Base-by-base conservation (phyloP, 306 rosid species). In the Oxytropis ochrocephala region DNA sequence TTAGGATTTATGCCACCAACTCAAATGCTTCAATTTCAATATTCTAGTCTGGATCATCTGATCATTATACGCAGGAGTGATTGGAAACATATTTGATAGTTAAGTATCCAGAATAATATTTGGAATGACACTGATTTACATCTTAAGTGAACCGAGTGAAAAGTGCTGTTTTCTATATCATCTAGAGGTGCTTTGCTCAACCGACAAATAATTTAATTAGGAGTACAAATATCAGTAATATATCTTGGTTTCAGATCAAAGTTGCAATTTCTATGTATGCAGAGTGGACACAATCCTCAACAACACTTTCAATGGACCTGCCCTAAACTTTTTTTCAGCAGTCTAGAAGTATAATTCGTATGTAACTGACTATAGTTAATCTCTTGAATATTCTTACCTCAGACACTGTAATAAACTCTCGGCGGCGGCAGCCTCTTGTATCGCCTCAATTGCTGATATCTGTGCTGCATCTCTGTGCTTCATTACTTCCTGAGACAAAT, bases 381-480 rank as follows among this genome's bases (percentile, higher is more conserved):
- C 52, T 61, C 57, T 18, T 30, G 48, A 57, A 43, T 41, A 78
- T 63, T 64, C 63, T 9, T 83, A 95, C 99, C 97, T 89, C 57
- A 95, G 87, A 76, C 99, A 91, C 41, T 78, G 92, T 64, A 95
- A 85, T 69, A 91, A 72, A 81, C 80, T 87, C 77, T 95, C 99
- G 24, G 97, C 87, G 32, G 88, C 89, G 9, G 97, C 88, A 57
- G 97, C 99, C 80, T 95, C 99, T 77, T 91, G 96, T 72, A 95
- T 83, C 9, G 99, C 99, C 80, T 91, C 99, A 69, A 67, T 72
- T 75, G 96, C 97, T 56, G 97, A 96, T 24, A 85, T 59, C 77
- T 85, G 99, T 48, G 97, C 97, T 11, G 88, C 85, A 85, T 95
- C 99, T 75, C 99, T 91, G 59, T 85, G 92, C 84, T 75, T 91